Percentiles rank a stretch among this genome's conserved stretches.
Evolutionary conservation across 2,329 filamentous ascomycete species (phyloP).

Genomic region (Aspergillus melleus): DNA sequence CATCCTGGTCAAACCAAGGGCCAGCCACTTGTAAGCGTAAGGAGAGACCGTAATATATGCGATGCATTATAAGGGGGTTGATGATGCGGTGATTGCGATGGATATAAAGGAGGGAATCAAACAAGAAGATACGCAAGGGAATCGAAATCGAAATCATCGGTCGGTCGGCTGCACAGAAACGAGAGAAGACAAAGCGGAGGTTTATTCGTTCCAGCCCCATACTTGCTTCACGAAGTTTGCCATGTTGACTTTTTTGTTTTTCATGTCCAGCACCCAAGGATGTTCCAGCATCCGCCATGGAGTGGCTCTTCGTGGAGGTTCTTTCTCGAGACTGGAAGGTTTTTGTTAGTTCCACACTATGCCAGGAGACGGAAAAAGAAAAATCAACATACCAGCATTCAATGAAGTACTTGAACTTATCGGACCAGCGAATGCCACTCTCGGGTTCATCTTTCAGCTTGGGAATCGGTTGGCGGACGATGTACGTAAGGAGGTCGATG

Average conservation of each 20-base stretch:
- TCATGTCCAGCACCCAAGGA: constrained; percentile 98
- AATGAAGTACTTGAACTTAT: constrained; percentile 99
- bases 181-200: constrained; percentile 1
- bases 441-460: constrained; percentile 93
- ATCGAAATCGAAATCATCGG: constrained; percentile 4
- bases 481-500: constrained; percentile 95
- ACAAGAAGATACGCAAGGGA: neutral
- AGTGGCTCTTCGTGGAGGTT: constrained; percentile 79
- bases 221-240: constrained; percentile 88
- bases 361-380: neutral
- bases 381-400: constrained; percentile 77
- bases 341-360: constrained; percentile 14
- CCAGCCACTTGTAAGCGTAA: constrained; percentile 28
- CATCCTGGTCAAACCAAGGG: constrained; percentile 28
- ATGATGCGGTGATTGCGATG: neutral
- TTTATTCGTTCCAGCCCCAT: constrained; percentile 87
- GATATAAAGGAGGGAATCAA: neutral
- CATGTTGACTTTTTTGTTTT: constrained; percentile 96
- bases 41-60: constrained; percentile 23
- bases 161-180: constrained; percentile 4
- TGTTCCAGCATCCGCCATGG: constrained; percentile 99
- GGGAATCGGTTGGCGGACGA: constrained; percentile 91
- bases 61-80: constrained; percentile 17
- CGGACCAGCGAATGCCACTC: constrained; percentile 88
- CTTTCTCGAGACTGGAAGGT: constrained; percentile 79